phyloP scores from a whole-genome alignment of 495 filamentous ascomycete genomes.

The Annulohypoxylon maeteangense region DNA sequence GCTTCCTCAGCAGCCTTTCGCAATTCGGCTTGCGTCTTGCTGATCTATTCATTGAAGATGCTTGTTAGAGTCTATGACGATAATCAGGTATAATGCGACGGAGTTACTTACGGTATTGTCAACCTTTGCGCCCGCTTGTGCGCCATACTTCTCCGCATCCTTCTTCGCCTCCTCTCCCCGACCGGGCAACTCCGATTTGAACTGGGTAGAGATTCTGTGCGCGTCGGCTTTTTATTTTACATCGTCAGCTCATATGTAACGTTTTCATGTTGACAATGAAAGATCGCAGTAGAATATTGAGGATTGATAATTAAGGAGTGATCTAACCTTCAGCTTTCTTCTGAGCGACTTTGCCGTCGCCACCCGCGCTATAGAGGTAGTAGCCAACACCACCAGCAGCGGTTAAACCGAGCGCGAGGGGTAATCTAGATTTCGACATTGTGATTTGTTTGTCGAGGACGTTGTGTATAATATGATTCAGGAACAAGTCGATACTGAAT shows the following conservation, averaged over 20 bases:
- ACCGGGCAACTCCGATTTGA: constrained; percentile 69
- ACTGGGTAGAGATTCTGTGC: constrained; percentile 68
- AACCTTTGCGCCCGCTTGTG: constrained; percentile 58
- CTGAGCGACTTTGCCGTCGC: constrained; percentile 80
- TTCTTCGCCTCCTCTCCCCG: constrained; percentile 52
- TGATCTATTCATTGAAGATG: constrained; percentile 61
- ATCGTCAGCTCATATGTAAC: constrained; percentile 26
- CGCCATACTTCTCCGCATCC: constrained; percentile 54
- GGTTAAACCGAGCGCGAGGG: constrained; percentile 68
- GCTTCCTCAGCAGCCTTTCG: constrained; percentile 65
- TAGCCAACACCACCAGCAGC: constrained; percentile 79
- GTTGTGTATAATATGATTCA: constrained; percentile 1
- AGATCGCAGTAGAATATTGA: background rate
- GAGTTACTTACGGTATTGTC: constrained; percentile 54
- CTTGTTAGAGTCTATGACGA: constrained; percentile 16
- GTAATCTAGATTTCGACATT: constrained; percentile 66
- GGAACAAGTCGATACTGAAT: constrained; percentile 7
- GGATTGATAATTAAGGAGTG: background rate
- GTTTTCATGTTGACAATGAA: background rate
- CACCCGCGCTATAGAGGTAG: constrained; percentile 91
- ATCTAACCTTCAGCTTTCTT: constrained; percentile 80
- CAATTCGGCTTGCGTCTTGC: constrained; percentile 68
- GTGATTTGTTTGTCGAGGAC: constrained; percentile 38
- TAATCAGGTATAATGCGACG: background rate
- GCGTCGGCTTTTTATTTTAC: constrained; percentile 63